Evolutionary conservation across 805 yeast genomes (phyloP), one percentile per base, ranked within the genome.

Genomic region (Debaryomyces prosopidis): DNA sequence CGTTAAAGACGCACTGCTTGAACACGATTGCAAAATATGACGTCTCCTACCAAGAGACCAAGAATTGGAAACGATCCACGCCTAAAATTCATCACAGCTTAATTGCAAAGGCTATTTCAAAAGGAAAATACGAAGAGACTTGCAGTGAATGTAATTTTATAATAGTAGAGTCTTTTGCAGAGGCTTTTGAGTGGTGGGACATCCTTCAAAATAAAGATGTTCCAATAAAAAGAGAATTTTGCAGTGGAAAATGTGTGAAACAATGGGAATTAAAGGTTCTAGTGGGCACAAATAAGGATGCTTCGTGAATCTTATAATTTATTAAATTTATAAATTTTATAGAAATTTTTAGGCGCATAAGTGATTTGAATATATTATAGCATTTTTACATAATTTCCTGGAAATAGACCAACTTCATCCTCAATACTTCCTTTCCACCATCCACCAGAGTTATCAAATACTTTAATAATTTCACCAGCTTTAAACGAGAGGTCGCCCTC

Each of bases 171-270:
- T 79, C 84, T 2, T 69, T 73, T 11, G 87, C 86, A 0, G 84
- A 82, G 52, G 71, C 76, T 1, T 57, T 76, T 48, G 87, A 82
- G 56, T 82, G 87, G 87, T 82, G 88, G 87, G 83, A 82, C 52
- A 68, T 81, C 39, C 68, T 76, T 40, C 74, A 69, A 32, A 76
- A 81, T 45, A 68, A 62, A 31, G 58, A 68, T 30, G 61, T 81
- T 3, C 87, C 88, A 0, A 68, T 82, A 20, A 74, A 76, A 53
- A 63, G 79, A 33, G 75, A 75, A 47, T 82, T 82, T 50, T 82
- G 87, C 51, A 69, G 78, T 47, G 80, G 79, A 1, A 55, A 63
- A 18, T 82, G 87, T 60, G 63, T 60, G 7, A 37, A 44, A 31
- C 56, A 47, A 34, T 71, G 68, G 54, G 44, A 51, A 45, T 5